Base-by-base conservation (phyloP, 1,284 basidiomycete genomes). In the Cronartium ribicola region DNA sequence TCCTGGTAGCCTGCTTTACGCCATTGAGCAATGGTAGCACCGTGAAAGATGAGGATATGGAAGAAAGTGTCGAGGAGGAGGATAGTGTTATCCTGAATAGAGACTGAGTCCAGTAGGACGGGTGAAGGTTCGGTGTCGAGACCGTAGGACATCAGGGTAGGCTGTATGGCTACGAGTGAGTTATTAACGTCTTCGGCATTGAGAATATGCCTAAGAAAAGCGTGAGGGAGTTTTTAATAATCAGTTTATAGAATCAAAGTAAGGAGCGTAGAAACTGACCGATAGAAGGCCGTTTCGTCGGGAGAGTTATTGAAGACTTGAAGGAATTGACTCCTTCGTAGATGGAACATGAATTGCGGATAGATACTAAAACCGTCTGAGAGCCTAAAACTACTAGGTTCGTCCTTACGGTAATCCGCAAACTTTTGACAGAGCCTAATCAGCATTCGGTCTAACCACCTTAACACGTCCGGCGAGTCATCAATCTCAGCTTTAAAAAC, bases 281-380 rank as follows among this genome's bases (percentile, higher is more conserved):
- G 86, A 84, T 98, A 98, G 86, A 96, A 98, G 17, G 95, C 96
- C 37, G 94, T 98, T 85, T 99, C 95, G 82, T 99, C 95, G 5
- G 95, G 95, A 85, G 92, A 96, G 85, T 98, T 99, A 84, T 98
- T 98, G 84, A 98, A 98, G 72, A 98, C 95, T 83, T 99, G 96
- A 82, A 99, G 85, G 85, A 99, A 98, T 84, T 98, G 95, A 85
- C 91, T 93, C 81, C 96, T 85, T 75, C 96, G 87, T 76, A 99
- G 83, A 83, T 99, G 96, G 89, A 98, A 98, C 96, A 98, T 99
- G 85, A 99, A 99, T 82, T 99, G 96, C 43, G 96, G 96, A 83
- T 99, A 99, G 80, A 99, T 98, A 82, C 91, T 93, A 83, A 99
- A 98, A 83, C 95, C 95, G 80, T 97, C 94, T 76, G 88, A 86